A percentile compares a stretch with the other conserved stretches of the same genome.
Evolutionary conservation across 2,329 filamentous ascomycete genomes (phyloP).

Genomic region (Arthrobotrys sinensis): DNA sequence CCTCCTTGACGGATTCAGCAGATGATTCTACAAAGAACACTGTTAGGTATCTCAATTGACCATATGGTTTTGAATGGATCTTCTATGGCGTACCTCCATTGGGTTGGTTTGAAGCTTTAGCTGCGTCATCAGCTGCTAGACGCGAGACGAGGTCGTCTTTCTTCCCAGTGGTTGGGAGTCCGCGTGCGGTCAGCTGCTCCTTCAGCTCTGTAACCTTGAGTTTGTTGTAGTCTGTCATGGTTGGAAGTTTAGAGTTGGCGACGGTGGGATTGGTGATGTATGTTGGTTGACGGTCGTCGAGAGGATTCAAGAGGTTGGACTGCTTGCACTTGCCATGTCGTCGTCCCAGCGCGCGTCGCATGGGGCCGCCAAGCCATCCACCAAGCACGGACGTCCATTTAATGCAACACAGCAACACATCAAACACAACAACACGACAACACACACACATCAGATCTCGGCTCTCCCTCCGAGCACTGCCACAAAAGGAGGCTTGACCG

Average conservation of each 20-base stretch:
- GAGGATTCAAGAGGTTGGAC: slow-evolving; percentile 12
- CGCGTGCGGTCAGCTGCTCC: slow-evolving; percentile 81
- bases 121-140: slow-evolving; percentile 67
- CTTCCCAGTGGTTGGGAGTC: slow-evolving; percentile 81
- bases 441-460: slow-evolving; percentile 5
- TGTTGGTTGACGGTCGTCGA: slow-evolving; percentile 7
- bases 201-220: slow-evolving; percentile 89
- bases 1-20: slow-evolving; percentile 26
- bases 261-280: slow-evolving; percentile 7
- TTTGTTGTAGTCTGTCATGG: slow-evolving; percentile 80
- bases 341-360: slow-evolving; percentile 23
- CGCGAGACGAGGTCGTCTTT: slow-evolving; percentile 86
- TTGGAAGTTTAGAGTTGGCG: slow-evolving; percentile 61
- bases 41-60: slow-evolving; percentile 21
- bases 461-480: slow-evolving; percentile 43
- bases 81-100: slow-evolving; percentile 44
- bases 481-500: slow-evolving; percentile 41
- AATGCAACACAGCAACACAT: slow-evolving; percentile 19
- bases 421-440: slow-evolving; percentile 36
- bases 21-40: slow-evolving; percentile 4
- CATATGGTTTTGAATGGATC: not conserved
- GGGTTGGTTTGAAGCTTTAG: slow-evolving; percentile 37
- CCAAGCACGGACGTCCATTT: no score
- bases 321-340: not conserved
- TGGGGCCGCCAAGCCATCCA: slow-evolving; percentile 19